These are phyloP conservation scores for Raphanus hybrid DNA, from an alignment of 441 rosid species.

Conservation along the genomic window DNA sequence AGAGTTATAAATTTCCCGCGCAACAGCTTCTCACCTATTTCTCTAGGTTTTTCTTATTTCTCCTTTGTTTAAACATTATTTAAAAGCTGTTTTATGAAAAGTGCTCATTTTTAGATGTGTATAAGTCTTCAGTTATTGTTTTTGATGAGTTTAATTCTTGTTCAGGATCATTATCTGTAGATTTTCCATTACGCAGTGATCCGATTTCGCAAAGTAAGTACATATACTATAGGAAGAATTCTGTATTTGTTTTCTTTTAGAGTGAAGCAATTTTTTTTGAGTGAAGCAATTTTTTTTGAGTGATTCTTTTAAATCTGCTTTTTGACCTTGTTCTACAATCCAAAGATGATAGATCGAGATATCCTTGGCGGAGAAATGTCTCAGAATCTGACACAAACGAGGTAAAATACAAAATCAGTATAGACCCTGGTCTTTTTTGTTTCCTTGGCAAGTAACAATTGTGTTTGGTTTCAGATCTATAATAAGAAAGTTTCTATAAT, in stretches of 20 bases:
- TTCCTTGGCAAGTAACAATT: conserved; percentile 26
- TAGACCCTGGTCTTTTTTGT: neutral
- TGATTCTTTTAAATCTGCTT: neutral
- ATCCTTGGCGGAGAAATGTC: conserved; percentile 19
- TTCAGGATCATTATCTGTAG: conserved; percentile 18
- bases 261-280: neutral
- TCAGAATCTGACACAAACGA: conserved; percentile 34
- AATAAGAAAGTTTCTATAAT: conserved; percentile 48
- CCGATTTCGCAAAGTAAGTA: conserved; percentile 21
- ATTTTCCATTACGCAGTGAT: conserved; percentile 16
- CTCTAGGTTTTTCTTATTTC: conserved; percentile 32
- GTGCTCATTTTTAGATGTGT: neutral
- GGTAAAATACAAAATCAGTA: conserved; percentile 22
- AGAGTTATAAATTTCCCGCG: conserved; percentile 6
- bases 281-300: neutral
- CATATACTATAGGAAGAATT: neutral
- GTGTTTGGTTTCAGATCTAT: conserved; percentile 45
- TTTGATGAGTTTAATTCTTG: conserved; percentile 10
- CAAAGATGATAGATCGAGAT: conserved; percentile 22
- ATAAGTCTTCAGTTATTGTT: neutral
- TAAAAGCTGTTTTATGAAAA: neutral
- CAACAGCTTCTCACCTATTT: conserved; percentile 11
- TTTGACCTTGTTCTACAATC: neutral
- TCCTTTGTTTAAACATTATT: conserved; percentile 3
- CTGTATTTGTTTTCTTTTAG: neutral